A percentile compares a stretch with the other conserved stretches of the same genome.
Evolutionary conservation across 768 basidiomycete genomes (phyloP).

Genomic region (Suillus placidus): DNA sequence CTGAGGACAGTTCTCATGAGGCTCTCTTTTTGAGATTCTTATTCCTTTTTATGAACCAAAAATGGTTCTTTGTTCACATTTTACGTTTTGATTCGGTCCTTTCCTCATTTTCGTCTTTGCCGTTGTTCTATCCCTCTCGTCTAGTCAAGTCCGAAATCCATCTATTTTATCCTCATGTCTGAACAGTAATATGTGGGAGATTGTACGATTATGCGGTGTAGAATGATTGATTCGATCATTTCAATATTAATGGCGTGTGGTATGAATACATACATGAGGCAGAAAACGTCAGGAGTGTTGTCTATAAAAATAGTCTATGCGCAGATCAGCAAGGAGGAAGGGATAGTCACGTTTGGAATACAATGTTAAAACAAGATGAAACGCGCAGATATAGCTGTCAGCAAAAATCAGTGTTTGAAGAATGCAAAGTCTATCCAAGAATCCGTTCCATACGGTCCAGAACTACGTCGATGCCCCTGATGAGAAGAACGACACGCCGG

Average conservation of each 20-base stretch:
- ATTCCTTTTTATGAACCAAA: conserved; percentile 36
- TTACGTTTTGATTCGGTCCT: conserved; percentile 6
- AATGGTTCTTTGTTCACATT: conserved; percentile 16
- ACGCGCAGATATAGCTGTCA: not conserved
- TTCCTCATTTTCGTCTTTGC: not conserved
- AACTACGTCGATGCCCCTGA: conserved; percentile 61
- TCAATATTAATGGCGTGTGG: not conserved
- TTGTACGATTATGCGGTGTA: conserved; percentile 2
- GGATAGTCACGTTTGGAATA: not conserved
- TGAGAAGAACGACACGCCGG: conserved; percentile 56
- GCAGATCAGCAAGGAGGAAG: not conserved
- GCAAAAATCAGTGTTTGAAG: not conserved
- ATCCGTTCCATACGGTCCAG: conserved; percentile 69
- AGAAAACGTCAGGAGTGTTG: not conserved
- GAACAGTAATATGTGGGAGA: conserved; percentile 9
- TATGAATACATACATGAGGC: not conserved
- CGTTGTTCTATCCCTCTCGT: not conserved
- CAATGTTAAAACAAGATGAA: not conserved
- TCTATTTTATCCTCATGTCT: conserved; percentile 1
- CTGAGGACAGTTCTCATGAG: conserved; percentile 26
- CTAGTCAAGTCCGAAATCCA: conserved; percentile 3
- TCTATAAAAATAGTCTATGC: not conserved
- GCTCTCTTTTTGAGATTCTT: conserved; percentile 25
- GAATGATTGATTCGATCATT: conserved; percentile 1
- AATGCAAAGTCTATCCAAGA: conserved; percentile 27